These are phyloP conservation scores for Raffaelea deltoideospora DNA, from an alignment of 2,329 filamentous ascomycete species.

Conservation along the genomic window DNA sequence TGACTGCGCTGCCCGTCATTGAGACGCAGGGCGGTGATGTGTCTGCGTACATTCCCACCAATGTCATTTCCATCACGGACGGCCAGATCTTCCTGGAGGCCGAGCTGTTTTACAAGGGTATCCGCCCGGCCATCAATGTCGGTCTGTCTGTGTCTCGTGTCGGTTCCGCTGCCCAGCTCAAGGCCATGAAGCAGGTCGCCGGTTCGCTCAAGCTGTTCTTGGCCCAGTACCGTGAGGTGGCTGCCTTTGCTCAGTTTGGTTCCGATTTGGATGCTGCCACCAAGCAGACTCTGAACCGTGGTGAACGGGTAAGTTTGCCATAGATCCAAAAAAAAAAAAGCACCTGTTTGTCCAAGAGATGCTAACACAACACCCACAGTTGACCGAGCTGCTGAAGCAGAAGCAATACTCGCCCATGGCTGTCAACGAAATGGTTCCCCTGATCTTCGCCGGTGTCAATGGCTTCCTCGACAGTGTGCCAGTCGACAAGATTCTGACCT, in stretches of 20 bases:
- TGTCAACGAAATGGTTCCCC: slow-evolving; percentile 98
- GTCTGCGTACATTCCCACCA: slow-evolving; percentile 99
- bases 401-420: slow-evolving; percentile 99
- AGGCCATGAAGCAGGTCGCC: slow-evolving; percentile 99
- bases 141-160: slow-evolving; percentile 99
- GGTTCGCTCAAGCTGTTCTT: slow-evolving; percentile 99
- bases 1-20: slow-evolving; percentile 94
- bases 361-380: slow-evolving; percentile 28
- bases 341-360: not conserved
- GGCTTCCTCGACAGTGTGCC: slow-evolving; percentile 81
- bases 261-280: slow-evolving; percentile 97
- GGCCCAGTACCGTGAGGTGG: slow-evolving; percentile 99
- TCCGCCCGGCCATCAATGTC: slow-evolving; percentile 99
- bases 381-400: slow-evolving; percentile 98
- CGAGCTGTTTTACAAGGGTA: slow-evolving; percentile 99
- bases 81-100: slow-evolving; percentile 99
- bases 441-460: slow-evolving; percentile 99
- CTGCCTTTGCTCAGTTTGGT: slow-evolving; percentile 99
- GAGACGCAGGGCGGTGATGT: slow-evolving; percentile 99
- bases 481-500: slow-evolving; percentile 78
- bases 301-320: slow-evolving; percentile 83
- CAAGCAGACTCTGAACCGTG: slow-evolving; percentile 95
- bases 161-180: slow-evolving; percentile 97
- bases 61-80: slow-evolving; percentile 99
- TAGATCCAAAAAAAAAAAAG: too few species aligned